Evolutionary conservation across 768 basidiomycete genomes (phyloP).

Genomic region (Boletus tylopilopsis): DNA sequence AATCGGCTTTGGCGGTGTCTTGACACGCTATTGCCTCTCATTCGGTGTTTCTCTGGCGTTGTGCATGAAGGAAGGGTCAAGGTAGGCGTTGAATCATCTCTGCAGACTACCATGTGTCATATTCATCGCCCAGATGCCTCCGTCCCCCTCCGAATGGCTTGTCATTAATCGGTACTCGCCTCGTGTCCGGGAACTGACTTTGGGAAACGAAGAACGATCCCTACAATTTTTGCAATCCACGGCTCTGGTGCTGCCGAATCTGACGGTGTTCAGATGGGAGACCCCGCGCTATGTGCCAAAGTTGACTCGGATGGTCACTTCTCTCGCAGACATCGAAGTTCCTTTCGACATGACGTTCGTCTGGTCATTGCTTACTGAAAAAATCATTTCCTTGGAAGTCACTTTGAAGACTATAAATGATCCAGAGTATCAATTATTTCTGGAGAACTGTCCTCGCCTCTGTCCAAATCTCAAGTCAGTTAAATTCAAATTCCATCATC

Average conservation of each 20-base stretch:
- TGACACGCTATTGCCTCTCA: not conserved
- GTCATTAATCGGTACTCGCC: not conserved
- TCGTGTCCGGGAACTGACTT: not conserved
- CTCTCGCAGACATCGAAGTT: no score
- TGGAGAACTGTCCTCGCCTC: not conserved
- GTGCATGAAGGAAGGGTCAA: not conserved
- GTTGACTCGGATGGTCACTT: no score
- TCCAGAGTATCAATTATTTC: not conserved
- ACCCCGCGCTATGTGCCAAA: not conserved
- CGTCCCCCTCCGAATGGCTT: not conserved
- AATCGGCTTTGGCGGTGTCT: not conserved
- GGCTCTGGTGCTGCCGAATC: not conserved
- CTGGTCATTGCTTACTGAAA: not conserved
- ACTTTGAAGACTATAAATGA: not conserved
- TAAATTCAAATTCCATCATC: no score
- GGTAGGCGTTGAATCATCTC: not conserved
- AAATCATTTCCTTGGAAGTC: not conserved
- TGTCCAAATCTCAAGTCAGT: slow-evolving; percentile 3
- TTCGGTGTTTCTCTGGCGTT: not conserved
- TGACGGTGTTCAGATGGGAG: not conserved
- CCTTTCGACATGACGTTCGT: not conserved
- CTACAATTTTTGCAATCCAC: not conserved
- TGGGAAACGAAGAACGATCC: not conserved
- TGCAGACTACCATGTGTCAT: no score
- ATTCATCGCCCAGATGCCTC: not conserved